Evolutionary conservation across 441 rosid genomes (phyloP), one percentile per base, ranked within the genome.

Genomic region (Croton setiger): DNA sequence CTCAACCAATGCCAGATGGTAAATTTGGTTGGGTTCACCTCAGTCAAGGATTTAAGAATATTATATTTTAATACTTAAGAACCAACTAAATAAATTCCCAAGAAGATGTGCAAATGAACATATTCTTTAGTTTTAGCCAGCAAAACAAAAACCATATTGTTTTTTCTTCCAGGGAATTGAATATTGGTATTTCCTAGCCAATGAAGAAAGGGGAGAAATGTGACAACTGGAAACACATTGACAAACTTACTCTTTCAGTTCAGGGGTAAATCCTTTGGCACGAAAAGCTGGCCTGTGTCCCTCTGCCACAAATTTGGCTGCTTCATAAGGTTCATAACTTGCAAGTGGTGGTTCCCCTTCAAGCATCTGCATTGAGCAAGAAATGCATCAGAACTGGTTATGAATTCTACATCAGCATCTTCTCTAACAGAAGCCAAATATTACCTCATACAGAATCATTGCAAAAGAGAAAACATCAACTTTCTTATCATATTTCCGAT

Each of bases 381-480:
- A 53, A 21, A 53, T 59, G 63, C 60, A 66, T 72, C 61, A 74
- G 62, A 82, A 75, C 71, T 21, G 57, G 51, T 60, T 77, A 70
- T 59, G 64, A 72, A 60, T 36, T 75, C 55, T 44, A 33, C 15
- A 36, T 70, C 65, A 41, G 39, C 66, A 21, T 27, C 63, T 52
- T 66, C 33, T 18, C n/a, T 52, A 12, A 56, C 23, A 5, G 66
- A 56, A 67, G 66, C 52, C 59, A 64, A 75, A 61, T 39, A 48
- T 73, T 86, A 95, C 97, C 98, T 95, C 99, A 62, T 82, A 92
- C 13, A 95, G 87, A 71, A 95, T 95, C 99, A 95, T 92, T 9
- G 92, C 99, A 63, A 95, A 95, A 31, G 98, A 95, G 85, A 90
- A 95, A 75, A 95, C 99, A 70, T 95, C 99, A 62, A 95, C 99